A percentile compares a stretch with the other conserved stretches of the same genome.
These are phyloP conservation scores for Curvularia sp. DNA, from an alignment of 2,329 filamentous ascomycete genomes.

Conservation along the genomic window DNA sequence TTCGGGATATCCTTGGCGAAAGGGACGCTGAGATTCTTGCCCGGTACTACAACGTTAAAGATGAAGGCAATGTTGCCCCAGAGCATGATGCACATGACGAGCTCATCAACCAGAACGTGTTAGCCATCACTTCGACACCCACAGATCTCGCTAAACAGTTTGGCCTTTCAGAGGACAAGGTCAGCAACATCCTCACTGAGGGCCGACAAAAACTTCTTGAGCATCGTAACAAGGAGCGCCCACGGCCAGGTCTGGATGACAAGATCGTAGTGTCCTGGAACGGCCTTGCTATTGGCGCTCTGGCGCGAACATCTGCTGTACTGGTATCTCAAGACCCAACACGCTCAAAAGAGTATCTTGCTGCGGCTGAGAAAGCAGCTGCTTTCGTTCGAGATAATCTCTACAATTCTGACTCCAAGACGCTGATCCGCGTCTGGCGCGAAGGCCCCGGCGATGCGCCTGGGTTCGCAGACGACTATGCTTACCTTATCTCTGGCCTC, in stretches of 20 bases:
- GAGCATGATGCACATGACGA: slow-evolving; percentile 90
- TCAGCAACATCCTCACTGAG: slow-evolving; percentile 69
- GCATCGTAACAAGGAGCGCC: slow-evolving; percentile 76
- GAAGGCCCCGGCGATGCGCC: slow-evolving; percentile 69
- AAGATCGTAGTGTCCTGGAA: slow-evolving; percentile 91
- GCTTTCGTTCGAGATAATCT: slow-evolving; percentile 75
- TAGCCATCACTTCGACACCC: slow-evolving; percentile 73
- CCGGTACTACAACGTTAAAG: slow-evolving; percentile 81
- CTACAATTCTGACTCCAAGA: slow-evolving; percentile 69
- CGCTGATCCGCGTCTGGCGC: slow-evolving; percentile 77
- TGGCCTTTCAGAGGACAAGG: slow-evolving; percentile 72
- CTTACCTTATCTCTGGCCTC: slow-evolving; percentile 82
- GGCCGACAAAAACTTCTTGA: slow-evolving; percentile 73
- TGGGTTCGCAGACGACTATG: slow-evolving; percentile 94
- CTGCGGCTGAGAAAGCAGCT: slow-evolving; percentile 72
- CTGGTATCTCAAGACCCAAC: slow-evolving; percentile 67
- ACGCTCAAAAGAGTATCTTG: slow-evolving; percentile 67
- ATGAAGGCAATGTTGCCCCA: slow-evolving; percentile 84
- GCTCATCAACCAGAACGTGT: slow-evolving; percentile 91
- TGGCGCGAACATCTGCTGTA: slow-evolving; percentile 77
- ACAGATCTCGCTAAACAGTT: slow-evolving; percentile 77
- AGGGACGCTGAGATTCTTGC: slow-evolving; percentile 77
- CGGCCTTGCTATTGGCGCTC: slow-evolving; percentile 81
- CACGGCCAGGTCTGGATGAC: slow-evolving; percentile 80
- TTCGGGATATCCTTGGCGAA: slow-evolving; percentile 75